Conservation (phyloP, 2,329 filamentous ascomycete species). For the Capronia coronata region DNA sequence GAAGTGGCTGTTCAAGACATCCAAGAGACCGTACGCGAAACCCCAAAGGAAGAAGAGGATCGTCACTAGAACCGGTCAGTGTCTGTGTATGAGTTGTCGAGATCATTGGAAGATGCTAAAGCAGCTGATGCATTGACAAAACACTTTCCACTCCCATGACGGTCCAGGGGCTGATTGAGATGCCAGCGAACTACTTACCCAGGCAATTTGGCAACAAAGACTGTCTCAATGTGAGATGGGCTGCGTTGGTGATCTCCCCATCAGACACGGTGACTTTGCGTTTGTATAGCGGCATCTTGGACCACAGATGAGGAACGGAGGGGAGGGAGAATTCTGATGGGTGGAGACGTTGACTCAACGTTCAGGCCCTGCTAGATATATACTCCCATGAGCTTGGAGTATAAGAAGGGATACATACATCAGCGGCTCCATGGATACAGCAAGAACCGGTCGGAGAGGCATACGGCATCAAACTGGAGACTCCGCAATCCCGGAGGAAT, state of each 20-base stretch:
- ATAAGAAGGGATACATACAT: not conserved
- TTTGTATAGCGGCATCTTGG: constrained; percentile 2
- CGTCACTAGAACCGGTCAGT: constrained; percentile 33
- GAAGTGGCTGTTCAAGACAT: constrained; percentile 50
- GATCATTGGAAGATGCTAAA: no score
- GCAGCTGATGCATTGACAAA: no score
- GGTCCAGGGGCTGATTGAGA: not conserved
- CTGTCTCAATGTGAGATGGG: constrained; percentile 37
- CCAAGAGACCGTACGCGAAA: constrained; percentile 44
- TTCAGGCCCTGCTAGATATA: no score
- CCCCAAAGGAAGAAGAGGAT: constrained; percentile 50
- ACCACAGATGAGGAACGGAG: not conserved
- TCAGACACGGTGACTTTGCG: constrained; percentile 7
- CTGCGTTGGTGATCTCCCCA: constrained; percentile 31
- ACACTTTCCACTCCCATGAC: no score
- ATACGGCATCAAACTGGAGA: no score
- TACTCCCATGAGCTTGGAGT: not conserved
- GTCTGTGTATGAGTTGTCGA: not conserved
- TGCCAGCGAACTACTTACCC: constrained; percentile 1
- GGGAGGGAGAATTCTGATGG: not conserved
- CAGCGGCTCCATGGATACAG: no score
- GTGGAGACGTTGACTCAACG: no score
- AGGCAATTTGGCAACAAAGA: constrained; percentile 36
- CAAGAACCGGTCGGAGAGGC: no score
- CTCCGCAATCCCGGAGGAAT: no score